Base-by-base conservation (phyloP, 257 asterid genomes). In the Nicotiana paniculata region DNA sequence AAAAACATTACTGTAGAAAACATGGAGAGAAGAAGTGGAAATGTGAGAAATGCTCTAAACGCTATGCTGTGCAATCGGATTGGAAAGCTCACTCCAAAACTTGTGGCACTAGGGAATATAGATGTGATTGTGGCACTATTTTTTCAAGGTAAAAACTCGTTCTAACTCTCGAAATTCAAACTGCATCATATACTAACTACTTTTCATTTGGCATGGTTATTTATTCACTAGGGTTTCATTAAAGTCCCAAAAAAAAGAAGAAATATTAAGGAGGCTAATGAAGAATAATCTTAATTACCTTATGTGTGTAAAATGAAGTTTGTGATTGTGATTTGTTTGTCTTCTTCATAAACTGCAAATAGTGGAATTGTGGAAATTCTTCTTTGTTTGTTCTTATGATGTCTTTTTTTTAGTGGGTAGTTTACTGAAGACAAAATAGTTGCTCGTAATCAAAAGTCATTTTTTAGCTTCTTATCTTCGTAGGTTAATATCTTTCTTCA, bases 21-120 rank as follows among this genome's bases (percentile, higher is more conserved):
- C 99, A 95, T 72, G 99, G 99, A 0, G 99, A 92, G 88, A 95
- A 95, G 92, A 95, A 93, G 85, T 95, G 99, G 99, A 92, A 91
- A 92, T 95, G 99, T 72, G 97, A 91, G 54, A 93, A 95, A 80
- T 95, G 99, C 85, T 85, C 95, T 2, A 95, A 95, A 82, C 86
- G 95, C 18, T 95, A 95, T 62, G 98, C 98, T 0, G 99, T 95
- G 17, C 97, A 92, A 46, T 95, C 99, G 0, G 99, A 95, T 70
- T 95, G 97, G 92, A 95, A 93, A 86, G 99, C 99, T 55, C 99
- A 95, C 82, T 91, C 97, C 67, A 95, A 93, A 84, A 92, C 96
- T 81, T 95, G 99, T 87, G 98, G 99, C 79, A 93, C 97, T 61
- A 86, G 97, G 83, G 99, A 95, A 66, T 95, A 95, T 88, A 93